Percentiles rank a stretch among this genome's conserved stretches.
These are phyloP conservation scores for Tylopilus felleus DNA, from an alignment of 768 basidiomycete species.

Conservation along the genomic window DNA sequence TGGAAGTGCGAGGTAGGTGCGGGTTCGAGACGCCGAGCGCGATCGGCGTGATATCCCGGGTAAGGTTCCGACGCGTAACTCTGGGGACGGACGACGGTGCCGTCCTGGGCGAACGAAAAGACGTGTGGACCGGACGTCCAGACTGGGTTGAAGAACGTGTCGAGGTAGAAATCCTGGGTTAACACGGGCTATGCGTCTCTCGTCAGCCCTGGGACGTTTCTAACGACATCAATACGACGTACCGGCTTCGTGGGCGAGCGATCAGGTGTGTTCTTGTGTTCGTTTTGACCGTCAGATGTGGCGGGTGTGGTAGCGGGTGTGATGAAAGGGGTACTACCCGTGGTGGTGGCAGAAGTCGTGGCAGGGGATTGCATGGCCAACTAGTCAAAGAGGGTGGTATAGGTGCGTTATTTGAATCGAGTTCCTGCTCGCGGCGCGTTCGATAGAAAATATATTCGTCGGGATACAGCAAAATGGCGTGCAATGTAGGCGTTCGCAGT, in stretches of 20 bases:
- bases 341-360: background rate
- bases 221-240: background rate
- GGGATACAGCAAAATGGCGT: background rate
- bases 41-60: background rate
- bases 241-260: background rate
- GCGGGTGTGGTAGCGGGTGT: background rate
- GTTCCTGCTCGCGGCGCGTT: background rate
- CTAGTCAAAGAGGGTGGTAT: background rate
- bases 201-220: background rate
- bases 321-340: background rate
- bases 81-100: conserved; percentile 8
- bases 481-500: background rate
- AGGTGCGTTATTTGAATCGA: background rate
- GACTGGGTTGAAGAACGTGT: conserved; percentile 42
- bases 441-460: background rate
- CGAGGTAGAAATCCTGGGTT: conserved; percentile 42
- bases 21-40: background rate
- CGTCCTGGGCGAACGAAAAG: conserved; percentile 8
- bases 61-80: background rate
- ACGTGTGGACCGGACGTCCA: conserved; percentile 26
- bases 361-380: background rate
- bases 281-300: background rate
- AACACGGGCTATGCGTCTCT: background rate
- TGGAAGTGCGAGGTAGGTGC: background rate
- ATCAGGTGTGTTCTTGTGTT: background rate